These are phyloP conservation scores for Moniliophthora roreri DNA, from an alignment of 1,284 basidiomycete genomes.

Conservation along the genomic window DNA sequence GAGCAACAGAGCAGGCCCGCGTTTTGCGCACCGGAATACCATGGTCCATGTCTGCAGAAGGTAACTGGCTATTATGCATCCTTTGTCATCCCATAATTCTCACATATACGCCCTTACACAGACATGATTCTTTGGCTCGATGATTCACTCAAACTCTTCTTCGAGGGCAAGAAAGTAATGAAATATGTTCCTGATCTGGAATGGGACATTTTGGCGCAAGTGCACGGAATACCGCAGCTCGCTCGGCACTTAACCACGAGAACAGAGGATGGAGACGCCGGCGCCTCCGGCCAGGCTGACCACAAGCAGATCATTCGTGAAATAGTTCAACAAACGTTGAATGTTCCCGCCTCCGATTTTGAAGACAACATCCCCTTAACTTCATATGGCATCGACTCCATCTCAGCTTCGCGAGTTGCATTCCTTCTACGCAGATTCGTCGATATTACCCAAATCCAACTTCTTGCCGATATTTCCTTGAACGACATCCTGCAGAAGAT, in stretches of 20 bases:
- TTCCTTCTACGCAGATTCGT: neutral
- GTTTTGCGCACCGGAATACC: no score
- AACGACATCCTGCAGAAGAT: no score
- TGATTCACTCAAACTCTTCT: slow-evolving; percentile 21
- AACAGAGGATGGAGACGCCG: neutral
- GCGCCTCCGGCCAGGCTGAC: neutral
- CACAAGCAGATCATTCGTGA: neutral
- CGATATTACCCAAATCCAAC: slow-evolving; percentile 9
- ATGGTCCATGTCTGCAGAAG: no score
- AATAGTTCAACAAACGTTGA: slow-evolving; percentile 3
- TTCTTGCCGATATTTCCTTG: slow-evolving; percentile 6
- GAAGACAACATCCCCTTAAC: slow-evolving; percentile 8
- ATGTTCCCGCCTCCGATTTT: slow-evolving; percentile 7
- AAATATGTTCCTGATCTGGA: slow-evolving; percentile 23
- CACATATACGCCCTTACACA: slow-evolving; percentile 13
- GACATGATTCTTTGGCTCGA: slow-evolving; percentile 31
- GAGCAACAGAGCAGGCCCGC: no score
- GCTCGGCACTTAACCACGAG: neutral
- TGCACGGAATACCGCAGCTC: neutral
- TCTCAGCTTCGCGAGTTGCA: slow-evolving; percentile 7
- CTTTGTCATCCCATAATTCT: no score
- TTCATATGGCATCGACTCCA: slow-evolving; percentile 12
- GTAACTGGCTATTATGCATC: no score
- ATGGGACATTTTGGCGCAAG: slow-evolving; percentile 9
- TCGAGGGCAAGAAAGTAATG: slow-evolving; percentile 15